Conservation (phyloP, 2,329 filamentous ascomycete species). For the Hortaea werneckii region DNA sequence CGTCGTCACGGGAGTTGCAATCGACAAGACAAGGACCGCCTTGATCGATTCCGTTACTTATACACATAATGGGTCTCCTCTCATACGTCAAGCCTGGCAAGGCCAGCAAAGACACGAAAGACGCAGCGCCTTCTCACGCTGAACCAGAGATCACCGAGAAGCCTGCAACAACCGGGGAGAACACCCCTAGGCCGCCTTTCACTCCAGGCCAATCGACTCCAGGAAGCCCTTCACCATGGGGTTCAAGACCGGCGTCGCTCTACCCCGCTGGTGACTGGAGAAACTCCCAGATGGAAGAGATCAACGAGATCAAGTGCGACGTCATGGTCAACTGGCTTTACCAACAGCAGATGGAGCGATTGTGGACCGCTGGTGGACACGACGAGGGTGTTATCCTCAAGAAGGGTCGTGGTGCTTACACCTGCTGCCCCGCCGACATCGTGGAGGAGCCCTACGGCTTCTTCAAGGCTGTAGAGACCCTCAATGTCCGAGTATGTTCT, state of each 20-base stretch:
- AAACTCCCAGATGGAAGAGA: constrained; percentile 33
- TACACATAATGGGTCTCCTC: constrained; percentile 28
- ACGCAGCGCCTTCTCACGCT: neutral
- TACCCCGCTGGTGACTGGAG: constrained; percentile 26
- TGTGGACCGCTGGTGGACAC: constrained; percentile 39
- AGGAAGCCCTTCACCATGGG: constrained; percentile 17
- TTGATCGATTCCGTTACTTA: too few relatives aligned
- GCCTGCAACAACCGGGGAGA: neutral
- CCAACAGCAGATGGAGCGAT: constrained; percentile 48
- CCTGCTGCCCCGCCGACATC: constrained; percentile 41
- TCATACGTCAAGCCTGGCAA: constrained; percentile 16
- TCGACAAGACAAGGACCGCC: too few relatives aligned
- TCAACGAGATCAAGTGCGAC: constrained; percentile 47
- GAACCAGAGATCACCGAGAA: neutral
- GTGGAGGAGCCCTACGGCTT: constrained; percentile 38
- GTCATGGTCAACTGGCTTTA: constrained; percentile 56
- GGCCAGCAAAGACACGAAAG: constrained; percentile 5
- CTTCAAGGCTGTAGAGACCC: constrained; percentile 37
- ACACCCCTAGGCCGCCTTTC: neutral
- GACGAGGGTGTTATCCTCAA: constrained; percentile 49
- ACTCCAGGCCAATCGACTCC: constrained; percentile 9
- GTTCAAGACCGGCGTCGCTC: constrained; percentile 27
- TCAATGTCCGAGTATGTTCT: constrained; percentile 45
- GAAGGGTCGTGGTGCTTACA: constrained; percentile 40
- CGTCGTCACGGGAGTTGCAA: too few relatives aligned